phyloP scores from a whole-genome alignment of 768 basidiomycete species.

The Chlorophyllum brunneum region DNA sequence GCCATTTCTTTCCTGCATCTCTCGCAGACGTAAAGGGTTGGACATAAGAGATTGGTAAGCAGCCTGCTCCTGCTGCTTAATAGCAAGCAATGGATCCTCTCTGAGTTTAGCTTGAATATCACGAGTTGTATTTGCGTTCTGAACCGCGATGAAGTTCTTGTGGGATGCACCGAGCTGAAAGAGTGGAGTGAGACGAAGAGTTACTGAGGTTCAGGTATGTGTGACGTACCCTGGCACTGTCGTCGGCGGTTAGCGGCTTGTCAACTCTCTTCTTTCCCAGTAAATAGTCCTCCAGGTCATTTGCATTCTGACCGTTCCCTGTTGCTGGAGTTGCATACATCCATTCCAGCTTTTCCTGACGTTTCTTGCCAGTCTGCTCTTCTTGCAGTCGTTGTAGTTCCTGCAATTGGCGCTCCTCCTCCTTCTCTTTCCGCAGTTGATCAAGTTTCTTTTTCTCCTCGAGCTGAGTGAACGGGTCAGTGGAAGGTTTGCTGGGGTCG shows the following conservation, averaged over 20 bases:
- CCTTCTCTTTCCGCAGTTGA: constrained; percentile 95
- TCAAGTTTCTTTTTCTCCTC: constrained; percentile 99
- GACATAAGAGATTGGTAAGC: constrained; percentile 83
- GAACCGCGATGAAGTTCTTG: constrained; percentile 91
- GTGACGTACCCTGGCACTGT: constrained; percentile 76
- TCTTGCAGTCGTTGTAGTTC: constrained; percentile 96
- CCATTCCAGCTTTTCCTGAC: constrained; percentile 95
- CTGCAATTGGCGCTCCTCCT: constrained; percentile 94
- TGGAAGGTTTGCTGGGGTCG: not conserved
- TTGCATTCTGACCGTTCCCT: constrained; percentile 80
- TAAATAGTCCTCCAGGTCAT: constrained; percentile 94
- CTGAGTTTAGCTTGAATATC: constrained; percentile 93
- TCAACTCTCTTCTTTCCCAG: constrained; percentile 98
- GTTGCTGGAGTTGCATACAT: constrained; percentile 98
- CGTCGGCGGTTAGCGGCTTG: constrained; percentile 88
- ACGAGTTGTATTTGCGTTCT: constrained; percentile 87
- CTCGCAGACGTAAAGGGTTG: constrained; percentile 80
- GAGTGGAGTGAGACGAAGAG: not conserved
- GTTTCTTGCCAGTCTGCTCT: constrained; percentile 91
- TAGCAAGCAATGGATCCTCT: constrained; percentile 94
- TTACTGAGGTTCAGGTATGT: not conserved
- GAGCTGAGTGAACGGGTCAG: constrained; percentile 47
- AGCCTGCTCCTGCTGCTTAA: constrained; percentile 97
- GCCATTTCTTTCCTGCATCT: constrained; percentile 79
- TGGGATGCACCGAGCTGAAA: constrained; percentile 76